Evolutionary conservation across 345 rosid genomes (phyloP).

Genomic region (Fremontodendron californicum): DNA sequence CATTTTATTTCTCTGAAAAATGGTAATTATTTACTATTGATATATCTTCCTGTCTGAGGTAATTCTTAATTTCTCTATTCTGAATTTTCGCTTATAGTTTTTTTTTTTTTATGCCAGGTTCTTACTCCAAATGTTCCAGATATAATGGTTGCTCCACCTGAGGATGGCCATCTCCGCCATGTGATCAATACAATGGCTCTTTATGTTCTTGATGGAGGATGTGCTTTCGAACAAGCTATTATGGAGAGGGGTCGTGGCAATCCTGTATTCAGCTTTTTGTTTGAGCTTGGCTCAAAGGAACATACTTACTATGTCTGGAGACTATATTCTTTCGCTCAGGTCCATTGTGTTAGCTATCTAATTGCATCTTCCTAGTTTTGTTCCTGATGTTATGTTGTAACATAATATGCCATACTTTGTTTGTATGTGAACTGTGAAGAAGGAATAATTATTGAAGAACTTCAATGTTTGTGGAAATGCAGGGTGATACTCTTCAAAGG

Average conservation of each 20-base stretch:
- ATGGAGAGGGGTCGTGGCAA: slow-evolving; percentile 99
- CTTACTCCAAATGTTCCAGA: slow-evolving; percentile 99
- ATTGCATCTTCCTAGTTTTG: neutral
- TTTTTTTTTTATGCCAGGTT: slow-evolving; percentile 43
- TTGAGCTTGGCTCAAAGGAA: slow-evolving; percentile 93
- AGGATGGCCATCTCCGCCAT: slow-evolving; percentile 82
- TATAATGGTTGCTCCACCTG: slow-evolving; percentile 83
- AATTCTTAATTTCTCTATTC: neutral
- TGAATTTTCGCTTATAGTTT: neutral
- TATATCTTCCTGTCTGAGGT: neutral
- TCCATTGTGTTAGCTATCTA: slow-evolving; percentile 16
- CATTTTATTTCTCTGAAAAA: neutral
- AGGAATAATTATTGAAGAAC: slow-evolving; percentile 3
- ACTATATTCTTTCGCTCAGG: slow-evolving; percentile 98
- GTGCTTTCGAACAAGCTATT: slow-evolving; percentile 98
- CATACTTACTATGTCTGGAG: slow-evolving; percentile 99
- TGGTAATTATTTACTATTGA: neutral
- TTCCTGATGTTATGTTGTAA: neutral
- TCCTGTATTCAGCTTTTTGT: slow-evolving; percentile 82
- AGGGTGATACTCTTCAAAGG: slow-evolving; percentile 15
- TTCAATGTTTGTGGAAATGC: neutral
- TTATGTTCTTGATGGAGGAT: slow-evolving; percentile 95
- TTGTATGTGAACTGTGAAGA: neutral
- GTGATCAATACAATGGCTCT: slow-evolving; percentile 95
- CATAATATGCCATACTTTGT: neutral